Conservation (phyloP, 2,329 filamentous ascomycete species). For the Nothomitra cinnamomea region DNA sequence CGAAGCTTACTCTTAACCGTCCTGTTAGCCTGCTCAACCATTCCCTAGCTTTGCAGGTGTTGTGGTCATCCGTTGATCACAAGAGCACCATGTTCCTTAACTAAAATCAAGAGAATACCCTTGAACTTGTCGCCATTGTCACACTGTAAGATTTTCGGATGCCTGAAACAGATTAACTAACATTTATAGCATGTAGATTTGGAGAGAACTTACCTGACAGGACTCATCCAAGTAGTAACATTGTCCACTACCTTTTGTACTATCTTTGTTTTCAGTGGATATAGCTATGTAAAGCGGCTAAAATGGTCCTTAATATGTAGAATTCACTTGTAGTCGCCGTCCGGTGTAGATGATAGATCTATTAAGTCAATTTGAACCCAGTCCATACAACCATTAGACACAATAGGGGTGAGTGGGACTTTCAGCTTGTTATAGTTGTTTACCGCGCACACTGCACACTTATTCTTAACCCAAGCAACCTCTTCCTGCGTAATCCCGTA, state of each 20-base stretch:
- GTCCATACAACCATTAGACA: neutral
- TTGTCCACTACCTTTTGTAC: neutral
- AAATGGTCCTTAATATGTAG: neutral
- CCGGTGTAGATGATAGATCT: neutral
- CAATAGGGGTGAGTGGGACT: neutral
- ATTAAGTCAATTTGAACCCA: neutral
- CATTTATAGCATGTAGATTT: no score
- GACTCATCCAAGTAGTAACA: neutral
- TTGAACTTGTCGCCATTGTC: no score
- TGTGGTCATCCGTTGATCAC: neutral
- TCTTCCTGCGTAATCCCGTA: neutral
- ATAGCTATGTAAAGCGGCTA: neutral
- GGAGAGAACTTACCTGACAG: no score
- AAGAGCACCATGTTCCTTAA: no score
- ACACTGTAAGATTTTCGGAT: no score
- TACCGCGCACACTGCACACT: neutral
- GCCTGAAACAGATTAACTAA: no score
- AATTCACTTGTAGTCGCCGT: neutral
- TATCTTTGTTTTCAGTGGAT: neutral
- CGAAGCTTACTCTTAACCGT: no score
- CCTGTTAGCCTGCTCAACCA: neutral
- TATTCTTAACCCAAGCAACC: neutral
- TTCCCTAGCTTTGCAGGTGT: neutral
- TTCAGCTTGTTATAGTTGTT: neutral
- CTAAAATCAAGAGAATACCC: no score